Conservation (phyloP, 768 basidiomycete genomes). For the Lactarius deliciosus region DNA sequence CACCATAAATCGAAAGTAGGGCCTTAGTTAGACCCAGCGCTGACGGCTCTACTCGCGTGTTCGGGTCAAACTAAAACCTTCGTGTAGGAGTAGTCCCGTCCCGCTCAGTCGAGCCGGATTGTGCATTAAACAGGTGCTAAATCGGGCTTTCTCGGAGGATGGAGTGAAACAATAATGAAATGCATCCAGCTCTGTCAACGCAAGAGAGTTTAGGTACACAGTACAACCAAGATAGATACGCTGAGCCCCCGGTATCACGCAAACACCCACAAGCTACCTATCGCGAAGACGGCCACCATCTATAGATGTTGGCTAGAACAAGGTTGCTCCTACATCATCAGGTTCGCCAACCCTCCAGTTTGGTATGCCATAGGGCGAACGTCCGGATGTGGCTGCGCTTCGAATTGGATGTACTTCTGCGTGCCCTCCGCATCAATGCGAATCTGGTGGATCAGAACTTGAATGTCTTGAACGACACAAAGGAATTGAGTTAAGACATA, state of each 20-base stretch:
- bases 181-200: constrained; percentile 2
- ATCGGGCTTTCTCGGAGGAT: neutral
- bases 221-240: constrained; percentile 6
- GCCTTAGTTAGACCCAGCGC: neutral
- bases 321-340: constrained; percentile 60
- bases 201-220: constrained; percentile 4
- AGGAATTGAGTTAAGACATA: constrained; percentile 40
- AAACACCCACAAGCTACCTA: neutral
- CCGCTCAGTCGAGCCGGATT: neutral
- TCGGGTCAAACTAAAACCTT: neutral
- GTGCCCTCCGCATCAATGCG: constrained; percentile 78
- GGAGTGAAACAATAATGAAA: constrained; percentile 1
- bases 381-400: constrained; percentile 83
- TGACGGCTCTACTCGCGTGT: neutral
- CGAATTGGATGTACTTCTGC: constrained; percentile 76
- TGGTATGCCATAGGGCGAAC: constrained; percentile 93
- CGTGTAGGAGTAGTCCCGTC: neutral
- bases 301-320: neutral
- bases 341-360: constrained; percentile 58
- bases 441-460: constrained; percentile 48
- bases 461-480: neutral
- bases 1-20: neutral
- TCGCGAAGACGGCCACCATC: neutral
- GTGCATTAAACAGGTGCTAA: neutral
- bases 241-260: neutral